Conservation (phyloP, 768 basidiomycete species). For the Asterophora parasitica region DNA sequence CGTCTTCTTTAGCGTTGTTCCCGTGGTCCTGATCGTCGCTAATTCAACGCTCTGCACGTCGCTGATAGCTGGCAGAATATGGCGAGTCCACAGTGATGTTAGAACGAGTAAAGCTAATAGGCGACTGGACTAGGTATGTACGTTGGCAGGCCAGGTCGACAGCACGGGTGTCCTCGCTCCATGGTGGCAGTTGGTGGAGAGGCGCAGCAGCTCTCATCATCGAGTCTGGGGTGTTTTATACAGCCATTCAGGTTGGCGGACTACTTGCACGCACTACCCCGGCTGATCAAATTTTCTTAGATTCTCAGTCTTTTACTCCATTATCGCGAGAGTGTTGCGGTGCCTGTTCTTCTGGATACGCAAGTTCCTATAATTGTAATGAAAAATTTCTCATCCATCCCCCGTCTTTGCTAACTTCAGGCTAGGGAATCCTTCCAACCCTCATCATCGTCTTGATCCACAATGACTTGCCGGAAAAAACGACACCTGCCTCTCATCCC, state of each 20-base stretch:
- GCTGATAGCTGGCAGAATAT: conserved; percentile 14
- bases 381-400: neutral
- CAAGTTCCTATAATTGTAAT: conserved; percentile 14
- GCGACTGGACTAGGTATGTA: conserved; percentile 6
- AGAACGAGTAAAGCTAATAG: neutral
- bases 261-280: neutral
- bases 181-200: conserved; percentile 1
- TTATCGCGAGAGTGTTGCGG: conserved; percentile 6
- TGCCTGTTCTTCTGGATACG: conserved; percentile 13
- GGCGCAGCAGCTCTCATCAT: conserved; percentile 11
- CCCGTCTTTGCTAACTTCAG: neutral
- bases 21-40: conserved; percentile 10
- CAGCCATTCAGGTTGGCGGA: conserved; percentile 6
- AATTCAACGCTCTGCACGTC: conserved; percentile 15
- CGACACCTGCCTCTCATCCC: too few relatives aligned
- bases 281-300: neutral
- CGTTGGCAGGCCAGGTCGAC: conserved; percentile 1
- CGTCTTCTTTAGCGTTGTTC: conserved; percentile 10
- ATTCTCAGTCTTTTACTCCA: conserved; percentile 12
- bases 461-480: too few relatives aligned
- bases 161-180: neutral
- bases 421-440: conserved; percentile 17
- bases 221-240: conserved; percentile 12
- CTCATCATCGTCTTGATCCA: conserved; percentile 16
- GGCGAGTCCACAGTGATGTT: neutral